Evolutionary conservation across 805 yeast genomes (phyloP).

Genomic region (Dipodascopsis tothii): DNA sequence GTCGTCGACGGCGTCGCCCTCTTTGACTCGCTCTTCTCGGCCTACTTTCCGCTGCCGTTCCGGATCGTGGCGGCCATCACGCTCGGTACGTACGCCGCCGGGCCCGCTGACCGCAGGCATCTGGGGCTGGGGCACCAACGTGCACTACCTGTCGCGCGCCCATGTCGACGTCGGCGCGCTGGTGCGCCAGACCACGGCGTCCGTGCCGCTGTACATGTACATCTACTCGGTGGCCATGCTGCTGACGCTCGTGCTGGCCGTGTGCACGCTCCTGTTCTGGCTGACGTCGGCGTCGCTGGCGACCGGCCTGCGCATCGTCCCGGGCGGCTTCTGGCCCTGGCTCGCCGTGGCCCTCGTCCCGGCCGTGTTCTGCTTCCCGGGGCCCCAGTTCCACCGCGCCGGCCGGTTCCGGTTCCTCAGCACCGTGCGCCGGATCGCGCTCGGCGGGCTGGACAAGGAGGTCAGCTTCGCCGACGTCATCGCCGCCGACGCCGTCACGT

Average conservation of each 20-base stretch:
- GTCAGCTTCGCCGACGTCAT: constrained; percentile 69
- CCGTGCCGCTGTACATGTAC: constrained; percentile 30
- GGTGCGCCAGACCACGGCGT: constrained; percentile 20
- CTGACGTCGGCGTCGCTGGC: constrained; percentile 24
- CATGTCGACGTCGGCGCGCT: constrained; percentile 27
- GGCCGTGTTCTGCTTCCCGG: constrained; percentile 34
- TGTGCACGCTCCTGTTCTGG: constrained; percentile 30
- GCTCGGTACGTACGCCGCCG: constrained; percentile 11
- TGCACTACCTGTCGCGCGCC: constrained; percentile 24
- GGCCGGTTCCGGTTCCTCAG: constrained; percentile 38
- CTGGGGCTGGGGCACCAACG: constrained; percentile 33
- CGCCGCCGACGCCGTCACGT: constrained; percentile 75
- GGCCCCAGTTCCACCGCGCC: constrained; percentile 34
- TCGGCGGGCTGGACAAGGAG: constrained; percentile 53
- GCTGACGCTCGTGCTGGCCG: constrained; percentile 25
- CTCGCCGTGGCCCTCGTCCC: constrained; percentile 35
- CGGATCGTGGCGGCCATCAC: constrained; percentile 27
- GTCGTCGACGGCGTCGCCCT: not conserved
- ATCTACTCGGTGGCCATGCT: constrained; percentile 33
- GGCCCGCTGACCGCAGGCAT: constrained; percentile 22
- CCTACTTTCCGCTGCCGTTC: constrained; percentile 43
- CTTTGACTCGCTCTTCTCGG: constrained; percentile 30
- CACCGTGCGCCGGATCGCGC: constrained; percentile 42
- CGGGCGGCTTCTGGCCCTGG: constrained; percentile 35
- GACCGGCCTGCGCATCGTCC: constrained; percentile 27